Evolutionary conservation across 768 basidiomycete genomes (phyloP), one percentile per base, ranked within the genome.

Genomic region (Hypholoma fasciculare): DNA sequence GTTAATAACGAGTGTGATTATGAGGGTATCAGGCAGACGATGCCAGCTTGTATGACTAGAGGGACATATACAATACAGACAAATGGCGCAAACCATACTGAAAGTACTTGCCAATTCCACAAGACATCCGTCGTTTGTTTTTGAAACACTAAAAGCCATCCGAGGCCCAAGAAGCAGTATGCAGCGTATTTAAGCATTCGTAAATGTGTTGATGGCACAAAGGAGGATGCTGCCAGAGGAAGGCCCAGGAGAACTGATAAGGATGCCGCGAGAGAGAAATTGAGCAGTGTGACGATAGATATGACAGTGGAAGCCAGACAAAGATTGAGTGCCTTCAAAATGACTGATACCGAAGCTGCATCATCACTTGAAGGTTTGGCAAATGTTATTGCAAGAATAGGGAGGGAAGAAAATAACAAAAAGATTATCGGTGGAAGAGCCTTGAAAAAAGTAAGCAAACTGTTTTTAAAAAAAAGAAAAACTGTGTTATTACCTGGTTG

Each of bases 271-370:
- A 98, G 86, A 7, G 92, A 94, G 73, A 96, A 96, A 71, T 98
- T 97, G 69, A 97, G 85, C 58, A 97, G 87, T 14, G 93, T 89
- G 27, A 86, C 87, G 38, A 92, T 85, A 12, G 83, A 94, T 61
- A 97, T 89, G 50, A 94, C 81, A 1, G 91, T 89, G 3, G 96
- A 96, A 20, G 92, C 84, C 47, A 91, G 72, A 70, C 95, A 92
- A 26, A 96, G 83, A 64, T 89, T 90, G 59, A 93, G 76, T 0
- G 89, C 77, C 63, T 91, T 87, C 42, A 96, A 75, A 16, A 90
- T 73, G 16, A 72, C 67, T 16, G 78, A 82, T 37, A 74, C 68
- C 19, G 77, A 78, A 52, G 78, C 78, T 13, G 59, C 58, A 40
- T 70, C 72, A 19, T 67, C 53, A 36, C 59, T 46, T 12, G 67